phyloP scores from a whole-genome alignment of 2,329 filamentous ascomycete genomes.

The Calonectria pseudoreteaudii region DNA sequence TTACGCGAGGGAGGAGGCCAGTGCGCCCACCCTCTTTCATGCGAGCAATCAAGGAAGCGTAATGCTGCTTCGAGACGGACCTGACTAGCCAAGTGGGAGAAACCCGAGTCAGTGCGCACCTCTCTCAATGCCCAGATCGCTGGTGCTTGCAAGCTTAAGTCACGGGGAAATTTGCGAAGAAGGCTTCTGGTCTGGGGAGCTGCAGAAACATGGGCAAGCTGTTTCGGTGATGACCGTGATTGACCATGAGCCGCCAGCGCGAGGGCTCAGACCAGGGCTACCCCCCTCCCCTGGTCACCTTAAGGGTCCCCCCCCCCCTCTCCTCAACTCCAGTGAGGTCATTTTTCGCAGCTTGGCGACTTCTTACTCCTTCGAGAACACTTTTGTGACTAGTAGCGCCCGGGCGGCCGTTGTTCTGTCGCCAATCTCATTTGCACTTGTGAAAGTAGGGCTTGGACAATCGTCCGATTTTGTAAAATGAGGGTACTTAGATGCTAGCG shows the following conservation, averaged over 20 bases:
- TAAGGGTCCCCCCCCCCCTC: not conserved
- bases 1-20: not conserved
- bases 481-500: not conserved
- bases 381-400: not conserved
- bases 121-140: not conserved
- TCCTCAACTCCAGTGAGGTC: slow-evolving; percentile 34
- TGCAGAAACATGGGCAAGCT: slow-evolving; percentile 20
- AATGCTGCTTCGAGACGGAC: not conserved
- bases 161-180: slow-evolving; percentile 26
- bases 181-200: slow-evolving; percentile 27
- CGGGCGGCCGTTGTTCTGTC: not conserved
- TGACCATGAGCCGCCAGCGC: slow-evolving; percentile 22
- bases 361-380: not conserved
- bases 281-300: slow-evolving; percentile 27
- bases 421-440: slow-evolving; percentile 3
- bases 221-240: slow-evolving; percentile 39
- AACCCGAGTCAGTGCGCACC: not conserved
- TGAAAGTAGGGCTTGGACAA: not conserved
- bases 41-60: slow-evolving; percentile 4
- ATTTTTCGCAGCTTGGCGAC: slow-evolving; percentile 18
- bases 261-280: slow-evolving; percentile 27
- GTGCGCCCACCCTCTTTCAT: not conserved
- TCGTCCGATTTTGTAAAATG: not conserved
- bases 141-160: not conserved
- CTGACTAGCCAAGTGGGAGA: not conserved